Base-by-base conservation (phyloP, 129 eudicot species). In the sunflower (Helianthus annuus) region DNA sequence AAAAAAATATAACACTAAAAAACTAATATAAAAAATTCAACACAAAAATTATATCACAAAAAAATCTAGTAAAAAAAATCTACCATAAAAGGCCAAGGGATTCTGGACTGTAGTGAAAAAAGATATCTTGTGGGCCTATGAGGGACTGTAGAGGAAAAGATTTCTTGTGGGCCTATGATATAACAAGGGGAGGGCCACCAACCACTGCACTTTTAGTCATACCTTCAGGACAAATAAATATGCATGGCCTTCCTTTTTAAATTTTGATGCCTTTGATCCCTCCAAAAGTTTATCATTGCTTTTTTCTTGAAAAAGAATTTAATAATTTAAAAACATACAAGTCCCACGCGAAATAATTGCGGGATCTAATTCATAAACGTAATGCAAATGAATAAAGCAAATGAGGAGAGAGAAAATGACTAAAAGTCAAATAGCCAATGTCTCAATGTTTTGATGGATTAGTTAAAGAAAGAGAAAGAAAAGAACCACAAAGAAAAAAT, bases 91-190 rank as follows among this genome's bases (percentile, higher is more conserved):
- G 62, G 44, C 62, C 22, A 49, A 44, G 22, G 39, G 12, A 53
- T 39, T 22, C 0, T 11, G 6, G 15, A 27, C 2, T 48, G 45
- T 40, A 19, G 22, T 19, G 22, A 19, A 19, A 19, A 19, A 19
- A 19, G 22, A 19, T 19, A 19, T 19, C 22, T 19, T 19, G 22
- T 19, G 22, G 22, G 22, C 22, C 22, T 19, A 19, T 19, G 22
- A 19, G 22, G 22, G 32, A 27, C 12, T 7, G 32, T 56, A 10
- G 57, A 66, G 42, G 59, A 14, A 32, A 17, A 32, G 49, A 56
- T 57, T 12, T 1, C 56, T 36, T 76, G 48, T 59, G 65, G 44
- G 54, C 75, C 68, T 63, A 76, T 68, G 44, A 46, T 15, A 29
- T 67, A 49, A 68, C 39, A 48, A 48, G 48, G 54, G 32, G 32